Evolutionary conservation across 106 monocot species (phyloP).

Genomic region (Apostasia ramifera): DNA sequence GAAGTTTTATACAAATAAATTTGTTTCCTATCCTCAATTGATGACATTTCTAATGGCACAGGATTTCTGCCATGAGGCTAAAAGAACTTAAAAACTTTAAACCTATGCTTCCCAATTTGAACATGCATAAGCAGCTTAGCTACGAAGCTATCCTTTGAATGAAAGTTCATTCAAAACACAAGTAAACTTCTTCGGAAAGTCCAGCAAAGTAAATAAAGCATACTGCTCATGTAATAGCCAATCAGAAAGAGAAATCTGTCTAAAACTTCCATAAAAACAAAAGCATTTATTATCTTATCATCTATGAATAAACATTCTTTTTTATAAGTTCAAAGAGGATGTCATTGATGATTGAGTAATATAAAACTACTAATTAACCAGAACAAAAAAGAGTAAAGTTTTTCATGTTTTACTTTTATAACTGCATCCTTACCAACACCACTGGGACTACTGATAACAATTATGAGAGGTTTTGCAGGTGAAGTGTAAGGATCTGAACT

Average conservation of each 20-base stretch:
- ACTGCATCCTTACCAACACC: slow-evolving; percentile 98
- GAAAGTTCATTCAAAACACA: no score
- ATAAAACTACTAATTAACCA: not conserved
- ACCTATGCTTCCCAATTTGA: no score
- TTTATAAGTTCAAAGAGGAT: not conserved
- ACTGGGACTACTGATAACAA: slow-evolving; percentile 97
- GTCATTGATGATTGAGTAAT: not conserved
- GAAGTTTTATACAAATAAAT: no score
- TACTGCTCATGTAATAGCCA: no score
- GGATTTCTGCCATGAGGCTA: no score
- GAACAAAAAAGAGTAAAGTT: not conserved
- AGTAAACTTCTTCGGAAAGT: no score
- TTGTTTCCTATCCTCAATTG: no score
- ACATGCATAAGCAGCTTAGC: no score
- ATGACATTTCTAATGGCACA: no score
- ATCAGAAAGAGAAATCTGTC: not conserved
- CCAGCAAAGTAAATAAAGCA: no score
- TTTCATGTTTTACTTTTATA: slow-evolving; percentile 59
- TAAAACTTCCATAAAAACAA: not conserved
- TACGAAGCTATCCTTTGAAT: no score
- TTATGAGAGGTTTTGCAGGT: slow-evolving; percentile 63
- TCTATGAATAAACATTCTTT: not conserved
- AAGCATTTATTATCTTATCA: not conserved
- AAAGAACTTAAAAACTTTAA: no score
- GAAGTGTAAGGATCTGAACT: slow-evolving; percentile 65